These are phyloP conservation scores for Wilhelminamyces savonicus DNA, from an alignment of 805 yeast genomes.

Conservation along the genomic window DNA sequence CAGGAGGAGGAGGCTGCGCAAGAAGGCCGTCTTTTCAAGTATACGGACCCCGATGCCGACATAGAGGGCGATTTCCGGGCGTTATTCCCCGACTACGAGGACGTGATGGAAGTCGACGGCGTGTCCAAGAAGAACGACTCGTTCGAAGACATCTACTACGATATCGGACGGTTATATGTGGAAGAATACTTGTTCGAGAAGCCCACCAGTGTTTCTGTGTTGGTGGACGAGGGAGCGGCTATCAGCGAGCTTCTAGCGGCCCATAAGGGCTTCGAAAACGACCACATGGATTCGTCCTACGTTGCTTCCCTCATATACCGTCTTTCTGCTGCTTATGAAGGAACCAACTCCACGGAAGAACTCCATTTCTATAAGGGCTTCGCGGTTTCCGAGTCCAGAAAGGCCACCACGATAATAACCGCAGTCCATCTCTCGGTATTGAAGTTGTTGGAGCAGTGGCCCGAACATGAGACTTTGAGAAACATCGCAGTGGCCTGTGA, in stretches of 20 bases:
- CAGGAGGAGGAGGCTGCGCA: conserved; percentile 57
- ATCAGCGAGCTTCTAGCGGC: conserved; percentile 10
- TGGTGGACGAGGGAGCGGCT: conserved; percentile 38
- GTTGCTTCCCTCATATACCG: no score
- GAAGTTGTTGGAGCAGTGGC: conserved; percentile 65
- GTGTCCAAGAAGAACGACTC: conserved; percentile 12
- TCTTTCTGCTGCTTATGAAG: no score
- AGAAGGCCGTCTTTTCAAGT: conserved; percentile 60
- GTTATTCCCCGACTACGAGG: conserved; percentile 88
- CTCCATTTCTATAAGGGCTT: conserved; percentile 62
- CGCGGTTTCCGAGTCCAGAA: conserved; percentile 52
- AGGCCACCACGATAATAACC: conserved; percentile 46
- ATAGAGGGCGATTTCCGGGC: conserved; percentile 71
- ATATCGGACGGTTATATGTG: conserved; percentile 46
- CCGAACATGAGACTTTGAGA: conserved; percentile 86
- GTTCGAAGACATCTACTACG: conserved; percentile 41
- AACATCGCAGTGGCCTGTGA: conserved; percentile 56
- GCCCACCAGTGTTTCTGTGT: conserved; percentile 10
- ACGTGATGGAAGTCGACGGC: conserved; percentile 36
- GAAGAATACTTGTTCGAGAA: conserved; percentile 26
- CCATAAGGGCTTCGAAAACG: conserved; percentile 1
- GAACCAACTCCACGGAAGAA: not conserved
- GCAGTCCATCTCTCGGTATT: conserved; percentile 24
- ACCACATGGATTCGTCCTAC: no score
- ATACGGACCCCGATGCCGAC: conserved; percentile 55